phyloP scores from a whole-genome alignment of 2,329 filamentous ascomycete genomes.

The Chrysoporthe deuterocubensis region DNA sequence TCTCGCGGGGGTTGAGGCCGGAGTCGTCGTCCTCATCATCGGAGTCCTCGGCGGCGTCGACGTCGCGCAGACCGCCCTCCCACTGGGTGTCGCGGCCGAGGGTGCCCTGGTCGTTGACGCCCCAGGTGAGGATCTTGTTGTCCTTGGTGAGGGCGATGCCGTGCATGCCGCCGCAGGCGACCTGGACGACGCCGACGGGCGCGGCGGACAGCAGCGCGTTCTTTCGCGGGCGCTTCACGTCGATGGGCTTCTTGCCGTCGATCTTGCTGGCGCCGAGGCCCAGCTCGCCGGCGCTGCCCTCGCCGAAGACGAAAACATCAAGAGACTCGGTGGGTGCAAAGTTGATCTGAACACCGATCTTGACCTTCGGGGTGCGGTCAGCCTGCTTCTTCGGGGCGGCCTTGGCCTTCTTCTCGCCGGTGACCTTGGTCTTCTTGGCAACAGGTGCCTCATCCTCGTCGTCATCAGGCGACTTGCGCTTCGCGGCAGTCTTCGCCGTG shows the following conservation, averaged over 20 bases:
- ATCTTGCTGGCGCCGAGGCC: slow-evolving; percentile 70
- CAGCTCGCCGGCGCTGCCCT: slow-evolving; percentile 80
- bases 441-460: slow-evolving; percentile 37
- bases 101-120: slow-evolving; percentile 83
- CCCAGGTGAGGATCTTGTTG: slow-evolving; percentile 84
- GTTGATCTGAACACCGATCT: slow-evolving; percentile 57
- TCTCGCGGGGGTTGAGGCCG: slow-evolving; percentile 66
- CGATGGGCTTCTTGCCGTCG: slow-evolving; percentile 63
- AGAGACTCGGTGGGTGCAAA: slow-evolving; percentile 64
- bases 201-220: slow-evolving; percentile 63
- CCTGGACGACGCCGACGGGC: slow-evolving; percentile 69
- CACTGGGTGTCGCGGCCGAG: slow-evolving; percentile 74
- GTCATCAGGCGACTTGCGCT: slow-evolving; percentile 35
- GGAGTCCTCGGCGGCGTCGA: slow-evolving; percentile 51
- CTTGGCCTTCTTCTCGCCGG: slow-evolving; percentile 46
- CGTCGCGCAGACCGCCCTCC: slow-evolving; percentile 61
- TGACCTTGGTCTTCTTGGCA: slow-evolving; percentile 35
- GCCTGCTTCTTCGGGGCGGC: slow-evolving; percentile 27
- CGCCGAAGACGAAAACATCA: slow-evolving; percentile 80
- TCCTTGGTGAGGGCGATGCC: slow-evolving; percentile 75
- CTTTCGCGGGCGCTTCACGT: slow-evolving; percentile 75
- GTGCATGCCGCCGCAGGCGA: slow-evolving; percentile 85
- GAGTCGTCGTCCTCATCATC: slow-evolving; percentile 38
- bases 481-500: slow-evolving; percentile 33
- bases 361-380: slow-evolving; percentile 21